Base-by-base conservation (phyloP, 2,329 filamentous ascomycete species). In the Trichothecium roseum region DNA sequence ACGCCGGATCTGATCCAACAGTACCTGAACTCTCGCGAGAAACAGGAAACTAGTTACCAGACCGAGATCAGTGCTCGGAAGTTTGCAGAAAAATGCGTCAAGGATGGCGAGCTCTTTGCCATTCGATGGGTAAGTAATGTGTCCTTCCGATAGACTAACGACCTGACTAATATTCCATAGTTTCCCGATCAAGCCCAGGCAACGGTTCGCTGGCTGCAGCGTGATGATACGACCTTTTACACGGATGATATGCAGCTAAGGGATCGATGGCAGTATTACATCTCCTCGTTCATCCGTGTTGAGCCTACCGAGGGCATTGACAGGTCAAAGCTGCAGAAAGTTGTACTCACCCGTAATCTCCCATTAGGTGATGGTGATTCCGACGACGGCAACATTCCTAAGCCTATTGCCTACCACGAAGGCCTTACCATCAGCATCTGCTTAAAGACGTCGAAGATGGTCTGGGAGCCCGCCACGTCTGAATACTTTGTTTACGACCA, bases 191-290 rank as follows among this genome's bases (percentile, higher is more conserved):
- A 72, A 44, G 71, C 70, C 40, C 76, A 83, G 52, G 78, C 82
- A 24, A 79, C 75, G 2, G 69, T 94, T 9, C 84, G 85, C 30
- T 78, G 75, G 69, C 60, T 82, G 34, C 74, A 77, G 46, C 69
- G 73, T 35, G 75, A 81, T 34, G 78, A 82, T 45, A 78, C 76
- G 28, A 82, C 94, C 0, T 86, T 94, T 55, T 87, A 91, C 47
- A 81, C 81, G 51, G 85, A 94, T 45, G 86, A 94, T 46, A 81
- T 94, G 66, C 82, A 91, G 51, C 74, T 79, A 34, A 80, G 81
- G 38, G 79, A 86, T 42, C 72, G 78, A 28, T 98, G 91, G 91
- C 84, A 89, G 48, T 94, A 93, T 62, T 98, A 98, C 55, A 85
- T 94, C 38, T 88, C 89, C 14, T 87, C 88, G 0, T 96, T 84